Conservation (phyloP, 345 rosid genomes). For the Lepidium didymum region DNA sequence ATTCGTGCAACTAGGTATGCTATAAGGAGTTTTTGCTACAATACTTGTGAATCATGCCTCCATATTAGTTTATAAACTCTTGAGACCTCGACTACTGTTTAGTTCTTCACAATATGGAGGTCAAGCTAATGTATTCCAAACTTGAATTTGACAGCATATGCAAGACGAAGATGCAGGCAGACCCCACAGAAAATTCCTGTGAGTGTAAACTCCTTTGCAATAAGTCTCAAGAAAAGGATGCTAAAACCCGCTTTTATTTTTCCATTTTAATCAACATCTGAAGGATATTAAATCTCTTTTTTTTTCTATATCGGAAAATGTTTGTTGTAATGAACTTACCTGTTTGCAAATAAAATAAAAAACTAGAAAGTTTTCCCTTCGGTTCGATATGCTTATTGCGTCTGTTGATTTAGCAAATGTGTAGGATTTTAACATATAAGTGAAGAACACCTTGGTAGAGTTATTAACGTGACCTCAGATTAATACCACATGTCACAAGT, state of each 20-base stretch:
- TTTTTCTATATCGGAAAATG: neutral
- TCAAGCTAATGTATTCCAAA: neutral
- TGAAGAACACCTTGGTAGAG: neutral
- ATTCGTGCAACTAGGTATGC: neutral
- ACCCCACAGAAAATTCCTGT: constrained; percentile 75
- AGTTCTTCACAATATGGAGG: neutral
- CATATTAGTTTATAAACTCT: neutral
- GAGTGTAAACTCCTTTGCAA: constrained; percentile 21
- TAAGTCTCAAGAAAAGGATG: constrained; percentile 4
- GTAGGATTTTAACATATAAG: neutral
- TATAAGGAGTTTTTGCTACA: neutral
- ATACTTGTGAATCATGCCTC: neutral
- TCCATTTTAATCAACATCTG: neutral
- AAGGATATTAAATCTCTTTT: neutral
- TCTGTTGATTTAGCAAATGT: neutral
- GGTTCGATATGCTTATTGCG: neutral
- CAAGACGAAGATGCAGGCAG: constrained; percentile 90
- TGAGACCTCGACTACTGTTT: neutral
- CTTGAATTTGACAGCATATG: constrained; percentile 54
- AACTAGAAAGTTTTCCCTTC: neutral
- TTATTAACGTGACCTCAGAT: no score
- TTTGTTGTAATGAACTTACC: constrained; percentile 2
- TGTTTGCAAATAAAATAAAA: constrained; percentile 2
- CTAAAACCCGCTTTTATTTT: neutral
- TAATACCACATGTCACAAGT: no score